Conservation (phyloP, 352 stramenopile genomes). For the Pythium biforme region DNA sequence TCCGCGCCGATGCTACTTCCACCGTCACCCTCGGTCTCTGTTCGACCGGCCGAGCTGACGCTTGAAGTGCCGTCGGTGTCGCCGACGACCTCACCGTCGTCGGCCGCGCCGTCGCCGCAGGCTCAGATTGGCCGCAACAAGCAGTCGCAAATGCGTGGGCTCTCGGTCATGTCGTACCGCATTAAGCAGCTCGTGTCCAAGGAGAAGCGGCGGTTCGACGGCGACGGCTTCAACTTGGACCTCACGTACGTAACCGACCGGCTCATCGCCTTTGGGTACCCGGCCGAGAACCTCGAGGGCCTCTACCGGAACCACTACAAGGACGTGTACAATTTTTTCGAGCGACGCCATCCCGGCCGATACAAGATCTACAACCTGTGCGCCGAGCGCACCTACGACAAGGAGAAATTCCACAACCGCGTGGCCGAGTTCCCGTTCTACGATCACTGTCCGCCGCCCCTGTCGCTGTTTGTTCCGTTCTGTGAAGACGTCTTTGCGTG, state of each 20-base stretch:
- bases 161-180: slow-evolving; percentile 49
- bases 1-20: not conserved
- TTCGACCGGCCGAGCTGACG: slow-evolving; percentile 19
- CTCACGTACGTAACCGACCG: slow-evolving; percentile 89
- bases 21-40: slow-evolving; percentile 10
- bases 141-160: slow-evolving; percentile 38
- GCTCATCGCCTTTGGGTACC: slow-evolving; percentile 90
- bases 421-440: slow-evolving; percentile 83
- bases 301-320: slow-evolving; percentile 90
- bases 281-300: slow-evolving; percentile 82
- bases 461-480: slow-evolving; percentile 72
- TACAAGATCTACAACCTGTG: slow-evolving; percentile 93
- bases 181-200: slow-evolving; percentile 89
- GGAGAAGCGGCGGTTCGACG: slow-evolving; percentile 85
- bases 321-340: slow-evolving; percentile 90
- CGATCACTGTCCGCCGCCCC: slow-evolving; percentile 81
- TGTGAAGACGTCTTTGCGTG: slow-evolving; percentile 63
- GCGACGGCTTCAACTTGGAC: slow-evolving; percentile 91
- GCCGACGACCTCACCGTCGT: slow-evolving; percentile 2
- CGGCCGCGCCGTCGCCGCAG: not conserved
- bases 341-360: slow-evolving; percentile 65
- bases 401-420: slow-evolving; percentile 75
- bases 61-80: slow-evolving; percentile 16
- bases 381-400: slow-evolving; percentile 79
- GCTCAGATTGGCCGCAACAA: slow-evolving; percentile 2